Base-by-base conservation (phyloP, 352 stramenopile species). In the Thraustotheca clavata region DNA sequence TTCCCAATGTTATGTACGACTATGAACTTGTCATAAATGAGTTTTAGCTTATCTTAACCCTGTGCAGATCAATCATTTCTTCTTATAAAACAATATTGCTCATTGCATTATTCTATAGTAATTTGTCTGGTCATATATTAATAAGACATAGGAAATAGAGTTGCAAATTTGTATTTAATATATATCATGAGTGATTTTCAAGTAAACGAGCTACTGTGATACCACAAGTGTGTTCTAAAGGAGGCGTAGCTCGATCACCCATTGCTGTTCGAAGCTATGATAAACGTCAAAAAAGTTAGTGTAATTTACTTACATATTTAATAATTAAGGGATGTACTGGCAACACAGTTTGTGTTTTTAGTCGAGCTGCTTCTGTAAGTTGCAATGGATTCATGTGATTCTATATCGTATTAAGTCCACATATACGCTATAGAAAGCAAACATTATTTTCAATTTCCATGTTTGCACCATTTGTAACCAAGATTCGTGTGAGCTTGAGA, bases 321-420 rank as follows among this genome's bases (percentile, higher is more conserved):
- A 86, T 79, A 70, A 92, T 87, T 77, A 92, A 87, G 43, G 89
- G 80, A 47, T 92, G 83, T 20, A 79, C 87, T n/a, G 83, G 83
- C 61, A 89, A 79, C 36, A 88, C 80, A 67, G 76, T 92, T 14
- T 73, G 67, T n/a, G 88, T 62, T 59, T 83, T 85, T 32, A 91
- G 76, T 47, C 74, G 86, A 22, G 79, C 83, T 73, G 88, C 89
- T 49, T 91, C 83, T 0, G 77, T 77, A 6, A 90, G 52, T 35
- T 91, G 83, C 29, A 91, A 67, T 26, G 83, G 72, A 38, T 85
- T 89, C 59, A 90, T 70, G 57, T 79, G 86, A 34, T 80, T 72
- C 11, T 78, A 67, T 11, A 40, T 9, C 14, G 14, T 1, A 33
- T 32, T 40, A 16, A 12, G 6, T 24, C 6, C 35, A 55, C 6